Percentiles rank a stretch among this genome's conserved stretches.
Evolutionary conservation across 768 basidiomycete genomes (phyloP).

Genomic region (Suillus americanus): DNA sequence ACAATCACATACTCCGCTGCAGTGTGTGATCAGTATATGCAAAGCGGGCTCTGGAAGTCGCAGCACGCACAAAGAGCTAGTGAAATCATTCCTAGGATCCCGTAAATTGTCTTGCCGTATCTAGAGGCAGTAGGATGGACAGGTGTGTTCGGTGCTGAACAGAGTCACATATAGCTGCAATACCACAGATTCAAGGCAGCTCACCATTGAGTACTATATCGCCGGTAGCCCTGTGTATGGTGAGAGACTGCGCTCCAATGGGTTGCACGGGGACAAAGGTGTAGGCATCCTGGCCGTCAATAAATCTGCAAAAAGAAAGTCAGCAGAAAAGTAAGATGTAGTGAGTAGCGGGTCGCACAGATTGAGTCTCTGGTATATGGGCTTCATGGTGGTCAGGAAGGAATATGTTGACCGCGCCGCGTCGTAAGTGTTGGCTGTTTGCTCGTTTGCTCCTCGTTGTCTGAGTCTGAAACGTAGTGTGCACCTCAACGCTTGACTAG

Average conservation of each 20-base stretch:
- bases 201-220: conserved; percentile 71
- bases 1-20: conserved; percentile 93
- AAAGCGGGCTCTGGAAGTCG: neutral
- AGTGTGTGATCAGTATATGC: neutral
- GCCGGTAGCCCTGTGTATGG: conserved; percentile 72
- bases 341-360: conserved; percentile 42
- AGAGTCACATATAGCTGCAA: conserved; percentile 1
- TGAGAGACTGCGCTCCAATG: conserved; percentile 61
- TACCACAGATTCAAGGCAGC: conserved; percentile 20
- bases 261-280: conserved; percentile 72
- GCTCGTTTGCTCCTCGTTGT: conserved; percentile 28
- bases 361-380: conserved; percentile 71
- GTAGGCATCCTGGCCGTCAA: conserved; percentile 71
- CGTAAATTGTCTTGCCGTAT: conserved; percentile 67
- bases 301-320: conserved; percentile 48
- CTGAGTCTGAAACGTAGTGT: conserved; percentile 36
- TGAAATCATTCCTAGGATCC: conserved; percentile 76
- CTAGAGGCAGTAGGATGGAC: conserved; percentile 56
- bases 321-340: conserved; percentile 10
- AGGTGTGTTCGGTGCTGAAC: conserved; percentile 51
- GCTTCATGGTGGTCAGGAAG: conserved; percentile 50
- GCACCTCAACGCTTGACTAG: conserved; percentile 12
- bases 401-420: conserved; percentile 15
- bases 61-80: conserved; percentile 62
- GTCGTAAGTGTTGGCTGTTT: conserved; percentile 10